Conservation (phyloP, 2,329 filamentous ascomycete species). For the Calonectria crousiana region DNA sequence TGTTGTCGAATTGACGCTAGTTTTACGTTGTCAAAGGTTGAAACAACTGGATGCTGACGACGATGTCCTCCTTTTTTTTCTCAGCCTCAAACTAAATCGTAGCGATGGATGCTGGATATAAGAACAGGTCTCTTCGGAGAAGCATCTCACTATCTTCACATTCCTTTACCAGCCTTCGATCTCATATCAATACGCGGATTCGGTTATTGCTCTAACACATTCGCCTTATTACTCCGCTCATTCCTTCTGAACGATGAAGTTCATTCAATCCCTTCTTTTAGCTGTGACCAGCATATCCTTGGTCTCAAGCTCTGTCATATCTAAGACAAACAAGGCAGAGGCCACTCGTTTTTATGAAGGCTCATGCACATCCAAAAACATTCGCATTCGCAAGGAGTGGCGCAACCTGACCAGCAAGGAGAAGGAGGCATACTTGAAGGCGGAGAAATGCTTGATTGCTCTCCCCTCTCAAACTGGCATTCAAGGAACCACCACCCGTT, state of each 20-base stretch:
- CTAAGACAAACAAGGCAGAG: background rate
- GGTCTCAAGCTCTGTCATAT: background rate
- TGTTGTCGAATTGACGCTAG: background rate
- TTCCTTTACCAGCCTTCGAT: background rate
- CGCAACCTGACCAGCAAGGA: background rate
- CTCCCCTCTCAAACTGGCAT: background rate
- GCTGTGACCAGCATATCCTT: background rate
- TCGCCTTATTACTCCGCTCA: background rate
- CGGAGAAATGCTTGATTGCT: background rate
- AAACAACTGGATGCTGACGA: background rate
- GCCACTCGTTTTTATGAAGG: background rate
- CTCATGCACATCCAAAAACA: constrained; percentile 6
- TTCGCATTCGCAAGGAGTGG: constrained; percentile 1
- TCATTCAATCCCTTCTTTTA: background rate
- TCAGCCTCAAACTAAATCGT: no score
- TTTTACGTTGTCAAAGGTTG: background rate
- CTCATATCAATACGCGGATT: background rate
- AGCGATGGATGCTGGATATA: background rate
- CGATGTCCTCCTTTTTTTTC: background rate
- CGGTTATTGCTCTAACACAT: background rate
- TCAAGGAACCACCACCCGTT: background rate
- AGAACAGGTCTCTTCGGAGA: background rate
- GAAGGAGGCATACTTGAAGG: background rate
- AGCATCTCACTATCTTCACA: background rate
- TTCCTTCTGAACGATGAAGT: background rate